Conservation (phyloP, 2,329 filamentous ascomycete genomes). For the Drechslera avenae region DNA sequence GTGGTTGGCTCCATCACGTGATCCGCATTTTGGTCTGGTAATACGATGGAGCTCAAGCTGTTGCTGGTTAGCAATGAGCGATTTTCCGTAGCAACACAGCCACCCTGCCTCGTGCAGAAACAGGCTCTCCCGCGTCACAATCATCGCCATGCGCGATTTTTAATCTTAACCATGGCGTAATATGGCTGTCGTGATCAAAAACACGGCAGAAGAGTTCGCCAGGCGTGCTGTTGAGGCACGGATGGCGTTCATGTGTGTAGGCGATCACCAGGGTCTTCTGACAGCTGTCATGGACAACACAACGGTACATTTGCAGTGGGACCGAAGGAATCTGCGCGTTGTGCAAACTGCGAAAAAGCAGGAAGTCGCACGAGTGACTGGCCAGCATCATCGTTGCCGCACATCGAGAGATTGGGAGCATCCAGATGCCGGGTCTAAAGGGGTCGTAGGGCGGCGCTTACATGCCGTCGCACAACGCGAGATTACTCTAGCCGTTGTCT, state of each 20-base stretch:
- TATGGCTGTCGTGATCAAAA: background rate
- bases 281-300: too few relatives aligned
- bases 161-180: background rate
- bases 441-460: too few relatives aligned
- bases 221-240: background rate
- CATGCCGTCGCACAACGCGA: too few relatives aligned
- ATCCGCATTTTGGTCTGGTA: conserved; percentile 12
- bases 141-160: conserved; percentile 12
- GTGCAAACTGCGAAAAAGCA: too few relatives aligned
- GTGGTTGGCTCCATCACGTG: conserved; percentile 11
- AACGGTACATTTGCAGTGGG: too few relatives aligned
- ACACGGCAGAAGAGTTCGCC: background rate
- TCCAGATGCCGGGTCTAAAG: too few relatives aligned
- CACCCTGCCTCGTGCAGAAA: conserved; percentile 14
- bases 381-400: too few relatives aligned
- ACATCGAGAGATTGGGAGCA: too few relatives aligned
- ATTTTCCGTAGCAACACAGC: conserved; percentile 29
- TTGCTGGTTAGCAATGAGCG: conserved; percentile 34
- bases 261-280: too few relatives aligned
- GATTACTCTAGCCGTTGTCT: too few relatives aligned
- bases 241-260: background rate
- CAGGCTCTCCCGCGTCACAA: conserved; percentile 4
- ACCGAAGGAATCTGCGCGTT: too few relatives aligned
- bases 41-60: conserved; percentile 22
- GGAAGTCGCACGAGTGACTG: too few relatives aligned